Conservation (phyloP, 2,329 filamentous ascomycete species). For the Pseudodiploospora longispora region DNA sequence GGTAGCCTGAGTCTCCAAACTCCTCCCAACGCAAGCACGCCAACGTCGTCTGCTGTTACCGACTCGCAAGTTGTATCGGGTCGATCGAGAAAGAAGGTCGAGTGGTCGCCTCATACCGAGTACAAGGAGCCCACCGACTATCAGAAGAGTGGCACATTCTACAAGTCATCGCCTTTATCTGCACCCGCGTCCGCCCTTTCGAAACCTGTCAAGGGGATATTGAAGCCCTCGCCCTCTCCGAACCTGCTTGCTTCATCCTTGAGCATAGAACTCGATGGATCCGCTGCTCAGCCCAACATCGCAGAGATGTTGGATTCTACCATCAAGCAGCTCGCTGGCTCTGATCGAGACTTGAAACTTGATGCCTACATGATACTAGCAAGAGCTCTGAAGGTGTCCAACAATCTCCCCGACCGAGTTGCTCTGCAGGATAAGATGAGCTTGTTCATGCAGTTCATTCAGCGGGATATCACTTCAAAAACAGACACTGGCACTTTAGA, state of each 20-base stretch:
- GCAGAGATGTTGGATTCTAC: conserved; percentile 78
- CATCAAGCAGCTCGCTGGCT: conserved; percentile 69
- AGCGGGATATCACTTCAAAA: conserved; percentile 65
- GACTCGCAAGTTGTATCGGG: conserved; percentile 36
- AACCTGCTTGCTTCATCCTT: conserved; percentile 35
- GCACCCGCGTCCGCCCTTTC: conserved; percentile 29
- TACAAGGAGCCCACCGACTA: conserved; percentile 47
- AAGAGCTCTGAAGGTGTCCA: conserved; percentile 69
- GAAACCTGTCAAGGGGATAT: conserved; percentile 57
- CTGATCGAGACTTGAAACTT: conserved; percentile 62
- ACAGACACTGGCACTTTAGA: conserved; percentile 50
- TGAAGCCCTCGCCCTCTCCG: conserved; percentile 59
- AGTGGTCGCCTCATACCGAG: conserved; percentile 48
- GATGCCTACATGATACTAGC: conserved; percentile 83
- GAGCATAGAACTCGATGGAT: conserved; percentile 33
- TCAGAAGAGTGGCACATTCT: conserved; percentile 26
- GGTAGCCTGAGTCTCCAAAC: conserved; percentile 35
- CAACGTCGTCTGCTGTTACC: conserved; percentile 31
- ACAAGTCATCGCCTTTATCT: conserved; percentile 33
- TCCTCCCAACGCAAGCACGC: conserved; percentile 42
- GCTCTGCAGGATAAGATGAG: conserved; percentile 69
- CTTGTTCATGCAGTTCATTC: conserved; percentile 72
- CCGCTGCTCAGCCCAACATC: conserved; percentile 45
- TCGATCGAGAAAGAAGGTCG: conserved; percentile 44
- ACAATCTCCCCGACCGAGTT: conserved; percentile 68